Base-by-base conservation (phyloP, 495 filamentous ascomycete species). In the Glonium stellatum region DNA sequence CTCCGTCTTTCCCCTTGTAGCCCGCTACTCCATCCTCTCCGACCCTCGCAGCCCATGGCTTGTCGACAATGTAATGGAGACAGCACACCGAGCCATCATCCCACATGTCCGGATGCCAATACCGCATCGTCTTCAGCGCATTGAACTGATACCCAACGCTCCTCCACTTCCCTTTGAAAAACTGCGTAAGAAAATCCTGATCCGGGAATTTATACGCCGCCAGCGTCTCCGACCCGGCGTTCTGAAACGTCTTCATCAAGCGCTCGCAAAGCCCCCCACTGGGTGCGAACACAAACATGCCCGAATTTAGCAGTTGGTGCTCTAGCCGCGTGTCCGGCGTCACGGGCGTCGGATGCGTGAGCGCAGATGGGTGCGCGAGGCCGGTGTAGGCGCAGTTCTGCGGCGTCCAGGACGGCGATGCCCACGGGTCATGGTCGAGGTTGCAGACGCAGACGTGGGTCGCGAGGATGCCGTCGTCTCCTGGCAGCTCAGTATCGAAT, bases 51-150 rank as follows among this genome's bases (percentile, higher is more conserved):
- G 66, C 70, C 81, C 79, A 82, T n/a, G 81, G 81, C 68, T 83
- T 82, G 48, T 82, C 78, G 8, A 81, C 76, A 66, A 82, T 79
- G 59, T 80, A 82, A 63, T 83, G 81, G 50, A 80, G 47, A 35
- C 72, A 76, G 13, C 64, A 64, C 18, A 82, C 75, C 50, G 77
- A 75, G 0, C 73, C 75, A 59, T 82, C 79, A 23, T 71, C 68
- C 81, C 81, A 82, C n/a, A 82, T 74, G 27, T 77, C 69, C 6
- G 69, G 34, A 63, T 82, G 81, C 73, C 77, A 77, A 54, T 80
- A 78, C 52, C 72, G 70, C 70, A 72, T 74, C 11, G 79, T 80
- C 61, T 82, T 82, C 50, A 82, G 67, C 5, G 79, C 79, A 62
- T 84, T 84, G 52, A 77, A 81, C 48, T 78, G 71, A 75, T 75